Evolutionary conservation across 495 filamentous ascomycete genomes (phyloP).

Genomic region (Penicillium flavigenum): DNA sequence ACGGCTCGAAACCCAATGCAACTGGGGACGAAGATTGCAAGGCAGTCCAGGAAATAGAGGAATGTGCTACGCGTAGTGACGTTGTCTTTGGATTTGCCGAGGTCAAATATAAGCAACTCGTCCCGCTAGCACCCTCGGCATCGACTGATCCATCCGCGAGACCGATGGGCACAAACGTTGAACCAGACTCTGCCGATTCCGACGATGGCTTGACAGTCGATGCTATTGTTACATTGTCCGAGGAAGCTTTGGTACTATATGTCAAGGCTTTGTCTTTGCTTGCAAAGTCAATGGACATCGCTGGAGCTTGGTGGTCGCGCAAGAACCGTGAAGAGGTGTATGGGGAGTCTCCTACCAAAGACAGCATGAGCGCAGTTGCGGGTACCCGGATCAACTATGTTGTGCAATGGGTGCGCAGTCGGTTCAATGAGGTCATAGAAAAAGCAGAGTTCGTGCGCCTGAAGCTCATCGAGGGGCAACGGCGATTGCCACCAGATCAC

Average conservation of each 20-base stretch:
- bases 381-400: slow-evolving; percentile 81
- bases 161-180: slow-evolving; percentile 33
- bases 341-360: slow-evolving; percentile 41
- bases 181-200: slow-evolving; percentile 32
- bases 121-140: slow-evolving; percentile 79
- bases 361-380: slow-evolving; percentile 52
- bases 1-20: slow-evolving; percentile 56
- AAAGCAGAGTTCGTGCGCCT: slow-evolving; percentile 90
- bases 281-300: slow-evolving; percentile 95
- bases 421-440: slow-evolving; percentile 95
- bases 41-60: slow-evolving; percentile 79
- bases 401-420: slow-evolving; percentile 89
- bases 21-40: slow-evolving; percentile 77
- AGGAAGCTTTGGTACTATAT: slow-evolving; percentile 94
- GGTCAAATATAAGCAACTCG: slow-evolving; percentile 95
- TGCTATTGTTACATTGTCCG: slow-evolving; percentile 80
- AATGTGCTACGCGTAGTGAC: slow-evolving; percentile 86
- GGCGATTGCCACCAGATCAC: slow-evolving; percentile 77
- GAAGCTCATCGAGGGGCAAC: slow-evolving; percentile 84
- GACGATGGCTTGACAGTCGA: slow-evolving; percentile 69
- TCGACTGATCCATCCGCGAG: slow-evolving; percentile 46
- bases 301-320: slow-evolving; percentile 85
- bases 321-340: slow-evolving; percentile 67
- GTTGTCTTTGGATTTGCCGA: slow-evolving; percentile 97
- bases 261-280: slow-evolving; percentile 88